These are phyloP conservation scores for Aspergillus ustus DNA, from an alignment of 2,329 filamentous ascomycete species.

Conservation along the genomic window DNA sequence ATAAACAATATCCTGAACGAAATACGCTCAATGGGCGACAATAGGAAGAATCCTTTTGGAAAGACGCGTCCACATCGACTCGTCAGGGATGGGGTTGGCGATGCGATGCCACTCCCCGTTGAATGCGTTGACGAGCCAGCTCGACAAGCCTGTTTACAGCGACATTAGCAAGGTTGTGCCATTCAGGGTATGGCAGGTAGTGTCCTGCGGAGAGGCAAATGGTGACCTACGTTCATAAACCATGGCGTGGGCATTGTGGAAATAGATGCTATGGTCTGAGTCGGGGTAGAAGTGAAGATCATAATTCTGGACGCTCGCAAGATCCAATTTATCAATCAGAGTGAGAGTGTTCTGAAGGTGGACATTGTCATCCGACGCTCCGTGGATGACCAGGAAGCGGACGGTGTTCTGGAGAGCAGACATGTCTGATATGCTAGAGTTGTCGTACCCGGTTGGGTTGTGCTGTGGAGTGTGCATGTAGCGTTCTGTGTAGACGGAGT, in stretches of 20 bases:
- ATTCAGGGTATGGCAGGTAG: not conserved
- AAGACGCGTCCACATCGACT: slow-evolving; percentile 32
- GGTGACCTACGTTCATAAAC: slow-evolving; percentile 82
- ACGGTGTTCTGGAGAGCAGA: slow-evolving; percentile 74
- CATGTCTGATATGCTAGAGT: slow-evolving; percentile 74
- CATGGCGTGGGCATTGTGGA: slow-evolving; percentile 88
- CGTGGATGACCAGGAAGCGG: slow-evolving; percentile 94
- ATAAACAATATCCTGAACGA: not conserved
- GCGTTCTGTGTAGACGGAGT: slow-evolving; percentile 55
- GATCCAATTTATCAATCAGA: slow-evolving; percentile 82
- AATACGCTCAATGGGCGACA: slow-evolving; percentile 13
- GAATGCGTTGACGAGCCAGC: slow-evolving; percentile 96
- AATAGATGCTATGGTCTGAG: slow-evolving; percentile 91
- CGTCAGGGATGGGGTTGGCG: slow-evolving; percentile 55
- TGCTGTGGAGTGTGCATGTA: slow-evolving; percentile 95
- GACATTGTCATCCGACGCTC: slow-evolving; percentile 95
- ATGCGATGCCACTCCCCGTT: slow-evolving; percentile 88
- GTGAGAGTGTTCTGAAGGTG: slow-evolving; percentile 94
- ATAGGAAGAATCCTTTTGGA: slow-evolving; percentile 25
- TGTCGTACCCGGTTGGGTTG: slow-evolving; percentile 77
- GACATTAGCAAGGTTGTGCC: not conserved
- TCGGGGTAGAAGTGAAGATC: slow-evolving; percentile 97
- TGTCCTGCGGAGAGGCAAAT: not conserved
- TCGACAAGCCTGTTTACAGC: slow-evolving; percentile 49
- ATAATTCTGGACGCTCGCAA: slow-evolving; percentile 85